Percentiles rank a stretch among this genome's conserved stretches.
phyloP scores from a whole-genome alignment of 306 rosid species.

The Glycine soja region DNA sequence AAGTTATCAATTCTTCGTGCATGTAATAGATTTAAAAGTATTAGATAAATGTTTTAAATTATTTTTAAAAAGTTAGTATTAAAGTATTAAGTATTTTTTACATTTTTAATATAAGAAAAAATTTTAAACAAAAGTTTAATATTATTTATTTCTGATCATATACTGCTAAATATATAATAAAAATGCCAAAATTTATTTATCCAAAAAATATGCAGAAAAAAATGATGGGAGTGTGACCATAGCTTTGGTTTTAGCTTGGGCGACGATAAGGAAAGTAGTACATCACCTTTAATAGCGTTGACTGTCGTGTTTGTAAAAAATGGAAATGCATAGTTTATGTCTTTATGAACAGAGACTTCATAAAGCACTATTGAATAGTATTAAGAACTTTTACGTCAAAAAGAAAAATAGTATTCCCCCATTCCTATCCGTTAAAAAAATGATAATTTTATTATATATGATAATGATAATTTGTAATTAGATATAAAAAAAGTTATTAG shows the following conservation, averaged over 20 bases:
- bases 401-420: not conserved
- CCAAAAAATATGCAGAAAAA: not conserved
- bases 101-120: too few relatives aligned
- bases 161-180: not conserved
- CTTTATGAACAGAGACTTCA: not conserved
- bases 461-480: too few relatives aligned
- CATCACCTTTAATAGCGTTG: constrained; percentile 18
- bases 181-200: not conserved
- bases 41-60: not conserved
- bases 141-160: not conserved
- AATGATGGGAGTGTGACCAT: constrained; percentile 1
- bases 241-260: not conserved
- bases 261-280: not conserved
- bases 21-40: not conserved
- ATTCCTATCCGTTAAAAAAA: too few relatives aligned
- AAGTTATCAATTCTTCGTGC: too few relatives aligned
- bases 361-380: not conserved
- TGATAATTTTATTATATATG: too few relatives aligned
- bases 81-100: too few relatives aligned
- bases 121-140: not conserved
- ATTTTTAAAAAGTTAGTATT: not conserved
- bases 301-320: not conserved
- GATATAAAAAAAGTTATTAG: too few relatives aligned
- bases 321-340: not conserved
- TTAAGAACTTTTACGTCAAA: not conserved